Evolutionary conservation across 108 stramenopile species (phyloP).

Genomic region (Cyclostephanos tholiformis): DNA sequence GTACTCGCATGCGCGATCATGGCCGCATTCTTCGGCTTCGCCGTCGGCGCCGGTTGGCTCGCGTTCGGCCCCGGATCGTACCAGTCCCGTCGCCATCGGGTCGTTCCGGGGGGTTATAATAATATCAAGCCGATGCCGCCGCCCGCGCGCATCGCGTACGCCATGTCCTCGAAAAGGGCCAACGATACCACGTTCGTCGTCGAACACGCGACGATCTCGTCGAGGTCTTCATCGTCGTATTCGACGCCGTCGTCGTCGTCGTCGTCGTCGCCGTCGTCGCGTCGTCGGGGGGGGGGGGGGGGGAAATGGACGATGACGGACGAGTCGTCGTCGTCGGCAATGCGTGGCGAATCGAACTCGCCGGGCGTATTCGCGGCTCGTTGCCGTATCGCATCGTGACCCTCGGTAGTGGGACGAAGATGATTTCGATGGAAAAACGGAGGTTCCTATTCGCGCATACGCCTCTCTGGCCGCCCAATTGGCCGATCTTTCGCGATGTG

Average conservation of each 20-base stretch:
- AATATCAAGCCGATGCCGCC: too few species aligned
- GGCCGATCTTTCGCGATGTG: slow-evolving; percentile 25
- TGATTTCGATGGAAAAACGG: too few species aligned
- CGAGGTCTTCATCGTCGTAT: too few species aligned
- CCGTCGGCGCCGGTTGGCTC: slow-evolving; percentile 61
- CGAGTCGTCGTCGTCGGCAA: slow-evolving; percentile 15
- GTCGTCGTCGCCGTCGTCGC: too few species aligned
- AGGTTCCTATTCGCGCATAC: background rate
- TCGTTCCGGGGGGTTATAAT: too few species aligned
- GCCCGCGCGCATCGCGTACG: background rate
- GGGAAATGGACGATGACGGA: slow-evolving; percentile 3
- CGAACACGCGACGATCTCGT: too few species aligned
- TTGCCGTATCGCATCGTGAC: slow-evolving; percentile 32
- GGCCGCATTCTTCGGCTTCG: slow-evolving; percentile 64
- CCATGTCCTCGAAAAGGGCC: slow-evolving; percentile 4
- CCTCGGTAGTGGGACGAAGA: slow-evolving; percentile 1
- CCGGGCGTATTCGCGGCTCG: slow-evolving; percentile 41
- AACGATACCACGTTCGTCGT: background rate
- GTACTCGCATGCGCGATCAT: slow-evolving; percentile 54
- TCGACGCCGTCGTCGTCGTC: too few species aligned
- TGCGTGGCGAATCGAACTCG: slow-evolving; percentile 61
- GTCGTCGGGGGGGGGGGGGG: too few species aligned
- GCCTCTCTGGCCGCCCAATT: slow-evolving; percentile 44
- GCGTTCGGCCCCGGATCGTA: slow-evolving; percentile 49
- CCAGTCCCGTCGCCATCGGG: slow-evolving; percentile 4